phyloP scores from a whole-genome alignment of 768 basidiomycete genomes.

The Pleurotus platypus region DNA sequence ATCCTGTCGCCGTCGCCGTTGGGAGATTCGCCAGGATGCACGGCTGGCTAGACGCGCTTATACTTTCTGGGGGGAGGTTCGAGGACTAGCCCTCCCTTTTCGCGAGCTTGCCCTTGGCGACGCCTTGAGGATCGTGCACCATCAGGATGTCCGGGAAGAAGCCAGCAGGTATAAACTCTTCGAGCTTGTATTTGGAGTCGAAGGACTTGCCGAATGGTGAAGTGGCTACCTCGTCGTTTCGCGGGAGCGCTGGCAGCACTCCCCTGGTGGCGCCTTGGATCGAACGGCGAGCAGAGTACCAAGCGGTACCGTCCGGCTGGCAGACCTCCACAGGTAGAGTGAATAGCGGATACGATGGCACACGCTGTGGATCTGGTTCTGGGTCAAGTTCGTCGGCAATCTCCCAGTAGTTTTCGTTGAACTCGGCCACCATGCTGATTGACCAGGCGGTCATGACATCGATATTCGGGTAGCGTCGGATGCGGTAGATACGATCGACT shows the following conservation, averaged over 20 bases:
- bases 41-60: conserved; percentile 3
- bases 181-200: neutral
- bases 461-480: neutral
- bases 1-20: neutral
- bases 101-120: neutral
- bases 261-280: neutral
- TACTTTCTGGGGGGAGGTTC: neutral
- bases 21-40: neutral
- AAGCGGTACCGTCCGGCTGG: neutral
- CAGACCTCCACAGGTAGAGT: neutral
- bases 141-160: conserved; percentile 2
- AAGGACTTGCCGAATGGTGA: neutral
- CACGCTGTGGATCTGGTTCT: neutral
- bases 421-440: neutral
- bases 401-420: conserved; percentile 1
- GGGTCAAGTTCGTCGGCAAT: neutral
- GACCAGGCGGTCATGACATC: neutral
- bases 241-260: neutral
- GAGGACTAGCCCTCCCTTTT: neutral
- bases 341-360: neutral
- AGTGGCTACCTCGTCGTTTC: neutral
- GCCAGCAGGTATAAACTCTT: neutral
- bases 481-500: neutral
- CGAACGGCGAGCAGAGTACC: neutral
- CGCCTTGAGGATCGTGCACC: conserved; percentile 3